Evolutionary conservation across 2,329 filamentous ascomycete genomes (phyloP), one percentile per base, ranked within the genome.

Genomic region (Paecilomyces niveus): DNA sequence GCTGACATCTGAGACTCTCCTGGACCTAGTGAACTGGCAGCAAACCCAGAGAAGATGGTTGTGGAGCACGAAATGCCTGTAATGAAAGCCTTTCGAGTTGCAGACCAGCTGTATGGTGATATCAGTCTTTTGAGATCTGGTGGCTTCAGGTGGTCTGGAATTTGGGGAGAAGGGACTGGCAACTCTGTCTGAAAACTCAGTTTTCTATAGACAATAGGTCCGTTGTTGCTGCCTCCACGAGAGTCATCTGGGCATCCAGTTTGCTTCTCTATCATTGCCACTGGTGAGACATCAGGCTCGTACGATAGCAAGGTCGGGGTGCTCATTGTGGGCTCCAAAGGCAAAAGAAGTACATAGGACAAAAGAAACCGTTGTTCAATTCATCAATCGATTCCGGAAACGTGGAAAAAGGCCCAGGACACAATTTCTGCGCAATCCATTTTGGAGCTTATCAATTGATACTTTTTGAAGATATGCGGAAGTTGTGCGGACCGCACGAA

Each of bases 1-100:
- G 53, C 33, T 22, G 57, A 22, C n/a, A 54, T 45, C 51, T 59
- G 22, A n/a, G 57, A 18, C 35, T 45, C 35, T 45, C 13, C 35
- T 13, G 35, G 35, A 8, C 35, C 35, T 3, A 45, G 2, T 45
- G 35, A 45, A 45, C 35, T 45, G 15, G 35, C 35, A 8, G 15
- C 15, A 45, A 45, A 45, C 15, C 35, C 35, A 45, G 35, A 45
- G 35, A 45, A 45, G n/a, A 45, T 45, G 15, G 35, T 45, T 8
- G 35, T 45, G 15, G 15, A 45, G 5, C 35, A 45, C 18, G 35
- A 45, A 18, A 45, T 45, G 4, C 35, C 35, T 3, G 35, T 45
- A n/a, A 45, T 21, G 8, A 45, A 5, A 8, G 35, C 35, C 18
- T 45, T 45, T 18, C 35, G 35, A 45, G 13, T 2, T 45, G 13